Evolutionary conservation across 208 protist genomes (phyloP).

Genomic region (Angomonas desouzai): DNA sequence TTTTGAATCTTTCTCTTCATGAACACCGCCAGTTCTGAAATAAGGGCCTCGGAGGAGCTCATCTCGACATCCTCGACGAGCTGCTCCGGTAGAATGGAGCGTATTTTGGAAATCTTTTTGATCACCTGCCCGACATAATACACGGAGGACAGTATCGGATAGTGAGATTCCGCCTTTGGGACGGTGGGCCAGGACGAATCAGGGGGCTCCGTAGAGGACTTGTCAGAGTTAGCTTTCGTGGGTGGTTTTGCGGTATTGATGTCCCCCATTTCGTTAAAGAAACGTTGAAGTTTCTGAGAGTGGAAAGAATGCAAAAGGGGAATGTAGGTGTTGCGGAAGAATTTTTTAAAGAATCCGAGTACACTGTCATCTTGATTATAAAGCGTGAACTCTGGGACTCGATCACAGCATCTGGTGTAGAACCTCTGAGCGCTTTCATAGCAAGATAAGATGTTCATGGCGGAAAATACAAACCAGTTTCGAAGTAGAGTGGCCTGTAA

Average conservation of each 20-base stretch:
- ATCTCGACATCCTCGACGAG: constrained; percentile 62
- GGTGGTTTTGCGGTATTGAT: background rate
- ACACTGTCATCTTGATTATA: constrained; percentile 48
- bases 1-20: constrained; percentile 64
- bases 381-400: constrained; percentile 35
- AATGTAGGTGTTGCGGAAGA: constrained; percentile 63
- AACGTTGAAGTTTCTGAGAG: constrained; percentile 49
- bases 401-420: constrained; percentile 51
- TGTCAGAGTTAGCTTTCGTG: background rate
- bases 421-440: constrained; percentile 67
- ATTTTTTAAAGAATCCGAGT: constrained; percentile 60
- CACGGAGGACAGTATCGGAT: constrained; percentile 65
- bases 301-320: constrained; percentile 68
- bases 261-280: constrained; percentile 45
- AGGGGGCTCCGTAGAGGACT: background rate
- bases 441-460: constrained; percentile 87
- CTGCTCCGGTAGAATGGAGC: constrained; percentile 34
- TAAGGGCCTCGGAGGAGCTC: constrained; percentile 53
- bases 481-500: constrained; percentile 51
- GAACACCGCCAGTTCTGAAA: constrained; percentile 64
- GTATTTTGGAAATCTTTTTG: constrained; percentile 55
- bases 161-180: constrained; percentile 22
- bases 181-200: constrained; percentile 57
- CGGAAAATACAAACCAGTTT: constrained; percentile 79
- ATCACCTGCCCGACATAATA: constrained; percentile 75